Conservation (phyloP, 2,329 filamentous ascomycete genomes). For the Dichotomopilus funicola region DNA sequence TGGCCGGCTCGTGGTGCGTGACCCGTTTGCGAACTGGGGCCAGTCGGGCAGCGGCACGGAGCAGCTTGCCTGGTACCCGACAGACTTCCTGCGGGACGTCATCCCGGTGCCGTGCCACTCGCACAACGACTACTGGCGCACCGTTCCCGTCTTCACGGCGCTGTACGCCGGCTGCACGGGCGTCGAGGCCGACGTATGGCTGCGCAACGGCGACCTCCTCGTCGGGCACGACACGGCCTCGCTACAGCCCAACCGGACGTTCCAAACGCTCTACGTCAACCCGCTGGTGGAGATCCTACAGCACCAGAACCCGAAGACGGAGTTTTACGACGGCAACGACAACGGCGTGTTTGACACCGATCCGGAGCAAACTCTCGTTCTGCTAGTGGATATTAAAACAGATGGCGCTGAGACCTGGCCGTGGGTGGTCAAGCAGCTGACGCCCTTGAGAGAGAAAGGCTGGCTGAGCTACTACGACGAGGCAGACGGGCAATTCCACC, state of each 20-base stretch:
- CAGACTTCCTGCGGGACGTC: slow-evolving; percentile 44
- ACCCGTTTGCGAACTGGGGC: slow-evolving; percentile 32
- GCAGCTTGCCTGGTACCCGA: slow-evolving; percentile 40
- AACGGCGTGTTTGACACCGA: slow-evolving; percentile 52
- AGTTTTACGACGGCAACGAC: slow-evolving; percentile 38
- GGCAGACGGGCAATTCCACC: slow-evolving; percentile 35
- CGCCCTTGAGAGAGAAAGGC: slow-evolving; percentile 51
- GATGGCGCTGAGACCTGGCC: slow-evolving; percentile 45
- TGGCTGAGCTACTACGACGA: slow-evolving; percentile 51
- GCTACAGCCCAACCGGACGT: slow-evolving; percentile 49
- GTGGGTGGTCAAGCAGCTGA: slow-evolving; percentile 47
- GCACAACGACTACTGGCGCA: slow-evolving; percentile 66
- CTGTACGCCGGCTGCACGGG: slow-evolving; percentile 53
- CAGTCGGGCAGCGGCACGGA: slow-evolving; percentile 31
- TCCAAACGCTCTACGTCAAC: slow-evolving; percentile 57
- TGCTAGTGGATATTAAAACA: slow-evolving; percentile 67
- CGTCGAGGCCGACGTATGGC: slow-evolving; percentile 65
- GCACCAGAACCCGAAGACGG: slow-evolving; percentile 42
- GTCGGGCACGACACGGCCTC: slow-evolving; percentile 56
- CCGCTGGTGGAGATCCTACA: slow-evolving; percentile 55
- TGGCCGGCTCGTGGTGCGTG: slow-evolving; percentile 16
- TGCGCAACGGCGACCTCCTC: slow-evolving; percentile 48
- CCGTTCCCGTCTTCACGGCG: slow-evolving; percentile 56
- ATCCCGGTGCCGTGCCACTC: slow-evolving; percentile 21
- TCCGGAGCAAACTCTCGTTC: slow-evolving; percentile 47